Base-by-base conservation (phyloP, 345 rosid species). In the Syzygium aromaticum region DNA sequence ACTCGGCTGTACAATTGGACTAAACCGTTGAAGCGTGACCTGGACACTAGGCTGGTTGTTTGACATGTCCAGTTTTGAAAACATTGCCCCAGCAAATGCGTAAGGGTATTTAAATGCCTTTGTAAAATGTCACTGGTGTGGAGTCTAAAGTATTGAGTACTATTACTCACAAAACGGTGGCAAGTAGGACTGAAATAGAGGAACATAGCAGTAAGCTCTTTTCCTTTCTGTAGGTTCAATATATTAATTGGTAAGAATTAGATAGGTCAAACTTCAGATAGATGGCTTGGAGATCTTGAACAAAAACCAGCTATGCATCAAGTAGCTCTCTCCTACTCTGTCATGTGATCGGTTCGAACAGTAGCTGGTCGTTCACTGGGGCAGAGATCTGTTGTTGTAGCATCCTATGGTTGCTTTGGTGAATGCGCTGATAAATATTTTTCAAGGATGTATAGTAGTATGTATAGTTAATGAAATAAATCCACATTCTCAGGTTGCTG, bases 401-500 rank as follows among this genome's bases (percentile, higher is more conserved):
- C 82, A 38, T 73, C 82, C 82, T 33, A 19, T 73, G 82, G 82
- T 38, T 73, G 13, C 82, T 33, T 73, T 73, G 82, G 49, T 19
- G 82, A 64, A 73, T 73, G 82, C 21, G 49, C 25, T 73, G 49
- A 73, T 38, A 38, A 1, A 1, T 63, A 16, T 73, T 73, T 73
- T 73, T 73, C 12, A 7, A 38, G 80, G 25, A 38, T 38, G 49
- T 38, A 73, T 73, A 38, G 19, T 19, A 73, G 23, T 38, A 73
- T 73, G 49, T 40, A 73, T 22, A 10, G 49, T 73, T 38, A 73
- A 73, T 73, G 49, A 73, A 73, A 73, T 51, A 64, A 85, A 28
- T 28, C 30, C 77, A 49, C 82, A 61, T 46, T 87, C 28, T 88
- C 84, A 98, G 99, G 99, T 96, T 90, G 99, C 99, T 80, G 92